Evolutionary conservation across 441 rosid species (phyloP), one percentile per base, ranked within the genome.

Genomic region (Theobroma grandiflorum): DNA sequence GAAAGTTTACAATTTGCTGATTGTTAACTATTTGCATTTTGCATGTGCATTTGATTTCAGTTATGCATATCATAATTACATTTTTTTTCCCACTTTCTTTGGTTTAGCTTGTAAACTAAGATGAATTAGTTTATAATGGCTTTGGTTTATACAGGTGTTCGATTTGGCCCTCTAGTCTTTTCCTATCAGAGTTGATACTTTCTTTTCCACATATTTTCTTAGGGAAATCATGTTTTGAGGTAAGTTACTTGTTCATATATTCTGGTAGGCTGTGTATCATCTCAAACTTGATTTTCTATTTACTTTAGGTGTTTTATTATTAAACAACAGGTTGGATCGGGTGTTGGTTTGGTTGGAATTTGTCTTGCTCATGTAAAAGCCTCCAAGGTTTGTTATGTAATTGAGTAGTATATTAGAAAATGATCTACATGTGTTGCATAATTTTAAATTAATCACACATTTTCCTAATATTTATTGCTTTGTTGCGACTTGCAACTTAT

Each of bases 81-180:
- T 69, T 55, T 20, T 18, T 55, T 11, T 49, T 50, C 38, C 6
- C 35, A 18, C 15, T 70, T 43, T 9, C 45, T 57, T 63, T 26
- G 72, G 66, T 79, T 14, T 55, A 37, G 72, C 71, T 31, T 72
- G 45, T 74, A 55, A 61, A 78, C 58, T 74, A 57, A 50, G 53
- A 20, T 45, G 45, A 40, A 47, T 78, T 72, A 12, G 66, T 58
- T 76, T 55, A 50, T 76, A 15, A 63, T 73, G 76, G 42, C 68
- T 80, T 80, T 80, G 57, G 65, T 75, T 81, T 76, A 22, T 50
- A 11, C 93, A 96, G 98, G 87, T 96, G 98, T 85, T 90, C 94
- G 15, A 76, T 96, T 77, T 96, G 98, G 97, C 97, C 99, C 2
- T 89, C 96, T 76, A 90, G 98, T 88, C 87, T 96, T 52, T 92